Evolutionary conservation across 208 protist genomes (phyloP).

Genomic region (Borovskyia barvae): DNA sequence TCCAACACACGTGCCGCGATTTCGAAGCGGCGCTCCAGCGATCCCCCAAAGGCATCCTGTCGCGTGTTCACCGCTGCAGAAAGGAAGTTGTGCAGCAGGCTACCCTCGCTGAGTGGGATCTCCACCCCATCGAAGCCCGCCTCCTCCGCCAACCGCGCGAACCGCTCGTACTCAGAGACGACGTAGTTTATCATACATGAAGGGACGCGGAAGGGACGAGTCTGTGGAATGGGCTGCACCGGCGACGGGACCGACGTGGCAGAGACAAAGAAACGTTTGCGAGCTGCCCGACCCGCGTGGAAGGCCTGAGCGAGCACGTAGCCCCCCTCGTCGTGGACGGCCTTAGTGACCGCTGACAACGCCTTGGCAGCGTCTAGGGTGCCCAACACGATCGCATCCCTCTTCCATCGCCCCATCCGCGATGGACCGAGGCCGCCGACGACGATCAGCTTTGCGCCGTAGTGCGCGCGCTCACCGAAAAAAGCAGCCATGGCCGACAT

Average conservation of each 20-base stretch:
- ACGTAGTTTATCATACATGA: slow-evolving; percentile 60
- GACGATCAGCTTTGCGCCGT: slow-evolving; percentile 87
- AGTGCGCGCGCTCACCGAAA: slow-evolving; percentile 79
- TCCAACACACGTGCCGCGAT: slow-evolving; percentile 86
- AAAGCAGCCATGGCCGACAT: slow-evolving; percentile 81
- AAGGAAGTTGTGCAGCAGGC: slow-evolving; percentile 94
- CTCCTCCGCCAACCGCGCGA: slow-evolving; percentile 87
- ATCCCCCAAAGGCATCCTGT: slow-evolving; percentile 69
- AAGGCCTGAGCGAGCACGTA: slow-evolving; percentile 93
- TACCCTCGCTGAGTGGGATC: slow-evolving; percentile 92
- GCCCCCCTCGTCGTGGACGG: slow-evolving; percentile 84
- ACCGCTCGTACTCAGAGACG: slow-evolving; percentile 84
- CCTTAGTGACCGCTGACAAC: slow-evolving; percentile 76
- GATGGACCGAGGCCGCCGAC: slow-evolving; percentile 88
- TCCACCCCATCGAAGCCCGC: slow-evolving; percentile 96
- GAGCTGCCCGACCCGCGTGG: slow-evolving; percentile 85
- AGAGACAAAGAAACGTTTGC: slow-evolving; percentile 50
- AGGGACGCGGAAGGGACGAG: slow-evolving; percentile 59
- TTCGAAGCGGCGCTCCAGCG: slow-evolving; percentile 83
- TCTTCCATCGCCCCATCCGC: slow-evolving; percentile 69
- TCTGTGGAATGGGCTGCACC: slow-evolving; percentile 61
- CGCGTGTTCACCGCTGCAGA: slow-evolving; percentile 87
- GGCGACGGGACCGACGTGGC: slow-evolving; percentile 50
- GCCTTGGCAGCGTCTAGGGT: slow-evolving; percentile 70
- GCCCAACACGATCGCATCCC: slow-evolving; percentile 70